Conservation (phyloP, 768 basidiomycete species). For the Amanita jacksonii region DNA sequence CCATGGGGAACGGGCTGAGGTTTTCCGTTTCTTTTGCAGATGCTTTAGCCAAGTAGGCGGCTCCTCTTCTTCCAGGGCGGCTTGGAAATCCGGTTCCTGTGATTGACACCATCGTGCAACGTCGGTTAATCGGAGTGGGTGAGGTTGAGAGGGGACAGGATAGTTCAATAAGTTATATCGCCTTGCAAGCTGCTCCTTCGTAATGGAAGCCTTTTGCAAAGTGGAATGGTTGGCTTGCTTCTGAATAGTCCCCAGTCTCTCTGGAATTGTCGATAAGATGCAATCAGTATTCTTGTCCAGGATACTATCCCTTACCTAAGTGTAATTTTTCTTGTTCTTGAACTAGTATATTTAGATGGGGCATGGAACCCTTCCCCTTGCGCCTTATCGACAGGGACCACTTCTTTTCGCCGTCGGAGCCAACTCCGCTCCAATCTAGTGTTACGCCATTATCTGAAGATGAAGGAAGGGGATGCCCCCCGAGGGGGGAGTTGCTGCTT, state of each 20-base stretch:
- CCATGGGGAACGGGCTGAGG: constrained; percentile 38
- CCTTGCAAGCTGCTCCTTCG: constrained; percentile 53
- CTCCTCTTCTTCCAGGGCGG: constrained; percentile 54
- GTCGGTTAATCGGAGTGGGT: constrained; percentile 34
- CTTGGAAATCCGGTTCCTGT: constrained; percentile 36
- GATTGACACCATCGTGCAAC: constrained; percentile 54
- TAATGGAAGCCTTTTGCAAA: constrained; percentile 53
- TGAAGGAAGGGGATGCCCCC: constrained; percentile 56
- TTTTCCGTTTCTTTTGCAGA: constrained; percentile 34
- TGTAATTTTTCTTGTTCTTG: constrained; percentile 55
- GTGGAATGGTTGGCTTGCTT: constrained; percentile 41
- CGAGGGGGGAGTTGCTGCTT: constrained; percentile 29
- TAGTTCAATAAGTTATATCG: constrained; percentile 50
- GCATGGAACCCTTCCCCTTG: constrained; percentile 43
- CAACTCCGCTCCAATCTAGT: constrained; percentile 62
- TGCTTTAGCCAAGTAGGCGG: constrained; percentile 71
- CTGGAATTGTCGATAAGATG: constrained; percentile 15
- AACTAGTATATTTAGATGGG: constrained; percentile 33
- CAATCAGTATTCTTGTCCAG: too few species aligned
- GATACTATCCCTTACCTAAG: constrained; percentile 31
- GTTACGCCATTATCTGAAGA: constrained; percentile 63
- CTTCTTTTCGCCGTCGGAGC: constrained; percentile 48
- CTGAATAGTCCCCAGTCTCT: constrained; percentile 48
- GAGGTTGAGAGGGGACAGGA: constrained; percentile 21
- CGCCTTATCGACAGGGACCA: constrained; percentile 56